Evolutionary conservation across 2,329 filamentous ascomycete species (phyloP).

Genomic region (Pseudomassariella vexata): DNA sequence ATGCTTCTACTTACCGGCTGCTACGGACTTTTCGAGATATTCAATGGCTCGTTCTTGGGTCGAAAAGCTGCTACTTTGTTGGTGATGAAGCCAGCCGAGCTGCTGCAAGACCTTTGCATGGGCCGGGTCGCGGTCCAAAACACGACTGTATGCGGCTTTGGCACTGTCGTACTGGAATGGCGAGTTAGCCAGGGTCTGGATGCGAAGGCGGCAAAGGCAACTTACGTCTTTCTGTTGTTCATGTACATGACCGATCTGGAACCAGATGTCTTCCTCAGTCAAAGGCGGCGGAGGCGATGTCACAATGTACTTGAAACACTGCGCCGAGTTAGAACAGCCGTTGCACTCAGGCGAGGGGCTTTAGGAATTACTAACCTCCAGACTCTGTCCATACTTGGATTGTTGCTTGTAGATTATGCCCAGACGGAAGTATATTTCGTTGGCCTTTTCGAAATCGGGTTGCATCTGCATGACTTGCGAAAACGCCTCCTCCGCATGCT

Average conservation of each 20-base stretch:
- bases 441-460: conserved; percentile 95
- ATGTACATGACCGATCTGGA: conserved; percentile 97
- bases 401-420: conserved; percentile 99
- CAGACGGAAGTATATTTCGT: conserved; percentile 96
- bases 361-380: conserved; percentile 60
- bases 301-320: conserved; percentile 99
- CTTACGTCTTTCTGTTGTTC: conserved; percentile 98
- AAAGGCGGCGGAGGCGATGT: conserved; percentile 84
- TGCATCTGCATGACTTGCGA: conserved; percentile 99
- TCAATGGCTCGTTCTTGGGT: conserved; percentile 96
- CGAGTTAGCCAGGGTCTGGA: conserved; percentile 19
- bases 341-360: conserved; percentile 5
- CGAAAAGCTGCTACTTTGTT: conserved; percentile 84
- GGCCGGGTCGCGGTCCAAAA: conserved; percentile 89
- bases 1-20: conserved; percentile 62
- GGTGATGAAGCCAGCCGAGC: conserved; percentile 94
- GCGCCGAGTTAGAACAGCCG: conserved; percentile 19
- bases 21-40: conserved; percentile 93
- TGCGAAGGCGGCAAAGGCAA: conserved; percentile 12
- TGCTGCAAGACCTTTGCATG: conserved; percentile 98
- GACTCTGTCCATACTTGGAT: conserved; percentile 83
- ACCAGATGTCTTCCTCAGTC: conserved; percentile 98
- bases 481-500: conserved; percentile 96
- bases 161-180: conserved; percentile 77
- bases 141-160: conserved; percentile 85